Evolutionary conservation across 2,329 filamentous ascomycete species (phyloP).

Genomic region (Fusarium hostae): DNA sequence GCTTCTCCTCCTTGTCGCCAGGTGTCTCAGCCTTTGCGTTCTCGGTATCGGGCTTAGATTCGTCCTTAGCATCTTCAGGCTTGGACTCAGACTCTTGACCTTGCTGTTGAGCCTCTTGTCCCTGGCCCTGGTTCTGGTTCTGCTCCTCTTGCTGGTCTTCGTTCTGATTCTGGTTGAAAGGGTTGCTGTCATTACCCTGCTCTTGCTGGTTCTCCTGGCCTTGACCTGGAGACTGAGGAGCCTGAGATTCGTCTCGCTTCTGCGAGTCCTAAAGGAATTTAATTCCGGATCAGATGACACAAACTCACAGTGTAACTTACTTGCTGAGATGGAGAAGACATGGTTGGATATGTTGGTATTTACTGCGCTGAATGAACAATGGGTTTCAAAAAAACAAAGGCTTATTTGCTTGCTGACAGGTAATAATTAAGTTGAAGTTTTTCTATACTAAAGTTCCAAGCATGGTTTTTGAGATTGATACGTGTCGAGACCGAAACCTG

Average conservation of each 20-base stretch:
- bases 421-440: slow-evolving; percentile 7
- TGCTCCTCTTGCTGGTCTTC: slow-evolving; percentile 2
- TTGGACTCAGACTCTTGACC: slow-evolving; percentile 25
- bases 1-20: slow-evolving; percentile 7
- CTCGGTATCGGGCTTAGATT: slow-evolving; percentile 15
- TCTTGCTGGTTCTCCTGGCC: slow-evolving; percentile 9
- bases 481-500: slow-evolving; percentile 36
- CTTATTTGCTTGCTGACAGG: slow-evolving; percentile 8
- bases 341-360: slow-evolving; percentile 14
- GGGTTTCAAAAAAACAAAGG: slow-evolving; percentile 8
- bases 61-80: background rate
- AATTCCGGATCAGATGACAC: background rate
- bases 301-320: slow-evolving; percentile 19
- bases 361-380: background rate
- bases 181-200: slow-evolving; percentile 17
- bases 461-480: slow-evolving; percentile 40
- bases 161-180: slow-evolving; percentile 13
- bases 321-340: slow-evolving; percentile 37
- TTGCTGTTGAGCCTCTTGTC: slow-evolving; percentile 14
- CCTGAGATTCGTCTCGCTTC: slow-evolving; percentile 26
- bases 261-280: slow-evolving; percentile 28
- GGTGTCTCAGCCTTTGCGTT: slow-evolving; percentile 25
- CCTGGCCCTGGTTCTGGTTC: slow-evolving; percentile 9
- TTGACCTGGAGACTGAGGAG: slow-evolving; percentile 21
- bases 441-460: slow-evolving; percentile 8